Base-by-base conservation (phyloP, 768 basidiomycete species). In the Kwoniella bestiolae region DNA sequence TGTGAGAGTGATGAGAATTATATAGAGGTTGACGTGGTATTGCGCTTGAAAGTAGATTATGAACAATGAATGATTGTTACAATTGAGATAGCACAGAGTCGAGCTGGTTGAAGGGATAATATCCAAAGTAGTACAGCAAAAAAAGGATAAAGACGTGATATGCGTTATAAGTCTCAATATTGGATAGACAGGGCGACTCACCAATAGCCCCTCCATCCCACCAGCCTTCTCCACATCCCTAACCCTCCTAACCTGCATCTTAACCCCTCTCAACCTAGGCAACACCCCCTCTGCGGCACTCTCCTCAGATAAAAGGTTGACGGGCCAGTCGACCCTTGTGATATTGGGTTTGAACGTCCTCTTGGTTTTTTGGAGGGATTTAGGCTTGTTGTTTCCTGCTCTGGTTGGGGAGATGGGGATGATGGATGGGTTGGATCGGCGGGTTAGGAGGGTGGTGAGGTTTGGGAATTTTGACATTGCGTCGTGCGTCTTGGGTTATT, bases 341-440 rank as follows among this genome's bases (percentile, higher is more conserved):
- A 71, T 61, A 66, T 79, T 79, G 28, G 76, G 66, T 25, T 67
- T 61, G 74, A 76, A 79, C 34, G 69, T 70, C 41, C 78, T 50
- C 31, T 76, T 70, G 9, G 78, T 79, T 59, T 79, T 79, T 63
- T 77, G 76, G 12, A 77, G 68, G n/a, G 78, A 79, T 67, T 79
- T 79, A 6, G 78, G 78, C 32, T 76, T 72, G 65, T 79, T 79
- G 71, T 79, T 79, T 29, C 78, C 78, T 11, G 73, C 68, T 50
- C 70, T 60, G 28, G 56, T 65, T 12, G 73, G 60, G 3, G 78
- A 72, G 46, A 79, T 71, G 18, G 70, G 71, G 38, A 79, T 71
- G 60, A 79, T 76, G 0, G 78, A 52, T 4, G 78, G 78, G 62
- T 76, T 73, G 16, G 78, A 76, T 31, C 56, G 60, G 23, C 71